These are phyloP conservation scores for Carex kokanica DNA, from an alignment of 176 grass and related monocot genomes.

Conservation along the genomic window DNA sequence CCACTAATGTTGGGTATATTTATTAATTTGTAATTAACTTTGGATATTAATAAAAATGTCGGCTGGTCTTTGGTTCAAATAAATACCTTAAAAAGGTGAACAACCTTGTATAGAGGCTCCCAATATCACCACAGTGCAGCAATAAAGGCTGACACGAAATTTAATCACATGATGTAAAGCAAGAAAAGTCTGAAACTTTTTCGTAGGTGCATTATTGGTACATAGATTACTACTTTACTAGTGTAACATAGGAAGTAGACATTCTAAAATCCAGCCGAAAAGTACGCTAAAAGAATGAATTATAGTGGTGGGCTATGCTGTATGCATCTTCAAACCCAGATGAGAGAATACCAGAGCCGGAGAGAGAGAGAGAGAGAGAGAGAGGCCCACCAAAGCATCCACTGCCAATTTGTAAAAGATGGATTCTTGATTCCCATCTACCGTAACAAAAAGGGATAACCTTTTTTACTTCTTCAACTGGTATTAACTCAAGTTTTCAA, in stretches of 20 bases:
- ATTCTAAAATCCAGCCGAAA: conserved; percentile 15
- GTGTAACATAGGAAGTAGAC: conserved; percentile 10
- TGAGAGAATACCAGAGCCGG: neutral
- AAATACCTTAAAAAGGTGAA: no score
- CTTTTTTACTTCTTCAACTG: conserved; percentile 10
- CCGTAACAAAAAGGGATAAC: neutral
- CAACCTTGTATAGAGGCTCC: neutral
- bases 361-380: neutral
- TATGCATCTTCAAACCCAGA: neutral
- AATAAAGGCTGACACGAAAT: neutral
- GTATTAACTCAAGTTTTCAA: neutral
- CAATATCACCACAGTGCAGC: neutral
- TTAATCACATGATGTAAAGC: conserved; percentile 13
- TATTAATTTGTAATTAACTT: no score
- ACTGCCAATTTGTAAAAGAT: neutral
- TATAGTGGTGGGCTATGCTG: conserved; percentile 11
- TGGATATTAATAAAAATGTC: no score
- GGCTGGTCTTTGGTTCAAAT: no score
- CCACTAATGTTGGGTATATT: no score
- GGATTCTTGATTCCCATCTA: neutral
- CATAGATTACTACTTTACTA: conserved; percentile 15
- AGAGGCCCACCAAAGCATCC: neutral
- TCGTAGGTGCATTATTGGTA: neutral
- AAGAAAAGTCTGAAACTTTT: conserved; percentile 8
- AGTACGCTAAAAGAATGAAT: conserved; percentile 21